A percentile compares a stretch with the other conserved stretches of the same genome.
Conservation (phyloP, 2,329 filamentous ascomycete genomes). For the Epichloe amarillans region DNA sequence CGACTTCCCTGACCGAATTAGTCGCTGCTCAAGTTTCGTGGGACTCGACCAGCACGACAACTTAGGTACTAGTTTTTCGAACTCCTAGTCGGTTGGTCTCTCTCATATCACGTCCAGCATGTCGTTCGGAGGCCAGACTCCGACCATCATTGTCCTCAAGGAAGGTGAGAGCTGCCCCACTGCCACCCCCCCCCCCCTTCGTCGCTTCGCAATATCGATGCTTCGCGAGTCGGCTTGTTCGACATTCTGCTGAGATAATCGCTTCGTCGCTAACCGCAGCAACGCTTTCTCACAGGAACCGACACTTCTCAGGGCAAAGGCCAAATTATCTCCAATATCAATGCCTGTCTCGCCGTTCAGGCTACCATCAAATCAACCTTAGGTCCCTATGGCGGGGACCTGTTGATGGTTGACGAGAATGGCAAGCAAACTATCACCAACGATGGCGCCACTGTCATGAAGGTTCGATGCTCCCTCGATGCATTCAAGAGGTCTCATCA, state of each 20-base stretch:
- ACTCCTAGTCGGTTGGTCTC: constrained; percentile 4
- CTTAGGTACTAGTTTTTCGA: constrained; percentile 5
- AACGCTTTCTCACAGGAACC: constrained; percentile 50
- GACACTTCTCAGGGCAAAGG: constrained; percentile 95
- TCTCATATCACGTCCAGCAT: constrained; percentile 34
- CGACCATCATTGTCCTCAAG: constrained; percentile 95
- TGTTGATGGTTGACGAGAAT: constrained; percentile 91
- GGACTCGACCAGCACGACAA: not conserved
- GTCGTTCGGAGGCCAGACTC: constrained; percentile 96
- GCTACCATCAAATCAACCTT: constrained; percentile 90
- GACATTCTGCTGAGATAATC: not conserved
- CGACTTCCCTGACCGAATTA: not conserved
- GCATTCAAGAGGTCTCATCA: not conserved
- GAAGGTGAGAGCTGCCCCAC: constrained; percentile 56
- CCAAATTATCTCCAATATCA: constrained; percentile 96
- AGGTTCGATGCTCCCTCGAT: constrained; percentile 38
- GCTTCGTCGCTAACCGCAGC: not conserved
- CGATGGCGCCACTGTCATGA: constrained; percentile 98
- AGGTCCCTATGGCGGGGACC: constrained; percentile 90
- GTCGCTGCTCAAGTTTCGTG: not conserved
- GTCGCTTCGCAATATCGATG: constrained; percentile 6
- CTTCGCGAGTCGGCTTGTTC: not conserved
- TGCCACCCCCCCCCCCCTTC: constrained; percentile 13
- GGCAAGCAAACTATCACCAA: constrained; percentile 97
- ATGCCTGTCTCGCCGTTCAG: constrained; percentile 92